Base-by-base conservation (phyloP, 345 rosid genomes). In the Reutealis trisperma region DNA sequence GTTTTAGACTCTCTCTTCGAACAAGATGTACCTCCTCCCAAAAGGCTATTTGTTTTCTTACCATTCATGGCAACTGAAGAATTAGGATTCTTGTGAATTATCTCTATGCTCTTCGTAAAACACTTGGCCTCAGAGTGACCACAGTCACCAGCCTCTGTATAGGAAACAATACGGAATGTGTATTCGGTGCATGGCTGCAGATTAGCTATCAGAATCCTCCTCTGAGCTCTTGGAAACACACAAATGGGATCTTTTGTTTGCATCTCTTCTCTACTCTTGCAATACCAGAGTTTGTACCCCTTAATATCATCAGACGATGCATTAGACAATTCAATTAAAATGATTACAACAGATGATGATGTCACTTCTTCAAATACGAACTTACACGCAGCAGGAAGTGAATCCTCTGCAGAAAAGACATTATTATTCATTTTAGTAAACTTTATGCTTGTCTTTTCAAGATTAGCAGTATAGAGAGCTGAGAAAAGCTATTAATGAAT, bases 221-320 rank as follows among this genome's bases (percentile, higher is more conserved):
- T 91, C 84, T 91, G 85, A 14, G 87, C 74, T 85, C 90, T 88
- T 64, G 93, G 89, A 71, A 92, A 88, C 71, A 84, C 83, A 77
- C 88, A 76, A 63, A 82, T 70, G 5, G 95, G 87, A 25, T 92
- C 97, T 74, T 87, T 86, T 58, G 86, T 65, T 34, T 76, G 86
- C 1, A 78, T 72, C 73, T 92, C 97, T 78, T 91, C 96, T 83
- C 88, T 78, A 67, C 88, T 92, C 89, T 88, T 88, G 67, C 86
- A 85, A 82, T 83, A 94, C 98, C 99, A 96, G 77, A 96, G 91
- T 86, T 92, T 96, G 79, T 94, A 94, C 65, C 99, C 98, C 77
- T 85, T 87, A 25, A 96, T 85, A 73, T 84, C 86, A 52, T 77
- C 71, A 42, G 89, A 85, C 63, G 79, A 71, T 24, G 78, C 74